Evolutionary conservation across 2,329 filamentous ascomycete species (phyloP).

Genomic region (Didymellaceae sp.): DNA sequence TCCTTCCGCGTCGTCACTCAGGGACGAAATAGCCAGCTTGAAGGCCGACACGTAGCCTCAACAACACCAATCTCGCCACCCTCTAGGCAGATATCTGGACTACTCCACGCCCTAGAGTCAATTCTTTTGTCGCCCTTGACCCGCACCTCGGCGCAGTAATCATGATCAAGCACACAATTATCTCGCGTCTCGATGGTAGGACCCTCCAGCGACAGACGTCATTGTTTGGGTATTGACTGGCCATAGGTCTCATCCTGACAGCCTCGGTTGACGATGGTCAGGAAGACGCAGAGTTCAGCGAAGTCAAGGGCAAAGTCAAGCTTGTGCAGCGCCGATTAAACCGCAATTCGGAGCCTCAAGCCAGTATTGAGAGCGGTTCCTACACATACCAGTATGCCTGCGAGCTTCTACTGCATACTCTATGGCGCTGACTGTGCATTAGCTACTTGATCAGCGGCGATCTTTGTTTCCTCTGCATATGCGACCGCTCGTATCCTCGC

Average conservation of each 20-base stretch:
- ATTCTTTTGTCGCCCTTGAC: not conserved
- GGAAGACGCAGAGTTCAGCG: constrained; percentile 71
- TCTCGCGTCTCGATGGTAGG: constrained; percentile 87
- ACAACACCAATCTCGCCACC: constrained; percentile 10
- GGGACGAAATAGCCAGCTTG: constrained; percentile 19
- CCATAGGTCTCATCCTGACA: constrained; percentile 85
- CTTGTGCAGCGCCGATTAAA: constrained; percentile 87
- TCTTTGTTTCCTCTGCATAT: constrained; percentile 91
- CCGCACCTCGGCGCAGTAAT: not conserved
- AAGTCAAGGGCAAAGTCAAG: constrained; percentile 91
- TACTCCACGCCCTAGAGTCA: not conserved
- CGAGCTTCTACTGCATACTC: not conserved
- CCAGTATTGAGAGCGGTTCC: constrained; percentile 83
- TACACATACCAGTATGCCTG: constrained; percentile 81
- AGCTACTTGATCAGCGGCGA: constrained; percentile 86
- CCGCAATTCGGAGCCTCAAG: constrained; percentile 87
- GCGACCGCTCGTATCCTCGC: constrained; percentile 91
- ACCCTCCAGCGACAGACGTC: constrained; percentile 8
- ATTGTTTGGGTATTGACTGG: constrained; percentile 28
- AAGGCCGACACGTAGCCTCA: constrained; percentile 43
- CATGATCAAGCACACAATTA: constrained; percentile 93
- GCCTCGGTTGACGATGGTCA: constrained; percentile 93
- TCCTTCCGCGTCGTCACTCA: constrained; percentile 33
- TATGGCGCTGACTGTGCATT: constrained; percentile 5
- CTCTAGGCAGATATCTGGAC: not conserved